phyloP scores from a whole-genome alignment of 1,284 basidiomycete species.

The Ceratobasidium sp. region DNA sequence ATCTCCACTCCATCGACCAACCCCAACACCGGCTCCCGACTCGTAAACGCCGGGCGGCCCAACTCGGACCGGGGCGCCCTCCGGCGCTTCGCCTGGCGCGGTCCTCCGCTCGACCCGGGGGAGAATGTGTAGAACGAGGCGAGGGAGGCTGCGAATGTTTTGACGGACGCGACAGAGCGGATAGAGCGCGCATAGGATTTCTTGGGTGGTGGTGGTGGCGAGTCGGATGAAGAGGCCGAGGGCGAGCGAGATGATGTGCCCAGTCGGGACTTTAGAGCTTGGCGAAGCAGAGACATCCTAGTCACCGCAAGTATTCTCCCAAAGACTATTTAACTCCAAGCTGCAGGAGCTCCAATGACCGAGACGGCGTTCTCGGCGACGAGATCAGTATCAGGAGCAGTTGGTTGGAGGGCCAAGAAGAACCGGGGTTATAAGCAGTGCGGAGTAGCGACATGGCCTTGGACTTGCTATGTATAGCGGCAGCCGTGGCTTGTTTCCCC shows the following conservation, averaged over 20 bases:
- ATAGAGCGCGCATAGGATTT: conserved; percentile 14
- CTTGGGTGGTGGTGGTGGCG: background rate
- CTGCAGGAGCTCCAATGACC: no score
- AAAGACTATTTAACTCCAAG: no score
- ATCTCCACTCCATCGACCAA: conserved; percentile 25
- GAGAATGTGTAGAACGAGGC: conserved; percentile 23
- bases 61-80: conserved; percentile 9
- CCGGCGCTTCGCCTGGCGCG: conserved; percentile 1
- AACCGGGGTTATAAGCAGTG: background rate
- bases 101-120: background rate
- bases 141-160: conserved; percentile 25
- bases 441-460: background rate
- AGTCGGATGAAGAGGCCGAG: background rate
- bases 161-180: conserved; percentile 9
- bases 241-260: background rate
- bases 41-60: conserved; percentile 14
- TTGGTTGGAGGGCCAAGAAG: no score
- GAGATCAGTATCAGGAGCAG: no score
- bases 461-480: background rate
- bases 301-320: no score
- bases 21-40: background rate
- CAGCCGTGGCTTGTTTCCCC: background rate
- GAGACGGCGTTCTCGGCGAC: no score
- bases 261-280: conserved; percentile 2
- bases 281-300: conserved; percentile 37